Evolutionary conservation across 768 basidiomycete genomes (phyloP), one percentile per base, ranked within the genome.

Genomic region (Obba rivulosa): DNA sequence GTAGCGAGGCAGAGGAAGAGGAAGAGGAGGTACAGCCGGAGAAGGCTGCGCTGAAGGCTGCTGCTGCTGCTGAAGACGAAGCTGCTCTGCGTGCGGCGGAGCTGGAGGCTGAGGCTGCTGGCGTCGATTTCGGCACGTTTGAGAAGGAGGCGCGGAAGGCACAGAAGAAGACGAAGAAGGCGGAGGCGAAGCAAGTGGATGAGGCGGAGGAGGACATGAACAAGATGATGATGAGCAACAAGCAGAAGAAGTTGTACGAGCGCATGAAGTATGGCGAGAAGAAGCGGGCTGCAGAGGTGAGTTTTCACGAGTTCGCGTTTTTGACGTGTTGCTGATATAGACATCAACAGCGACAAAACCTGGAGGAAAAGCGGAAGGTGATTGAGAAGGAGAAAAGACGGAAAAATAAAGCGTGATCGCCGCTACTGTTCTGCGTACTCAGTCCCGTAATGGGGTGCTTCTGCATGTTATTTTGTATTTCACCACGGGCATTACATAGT

Each of bases 221-320:
- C 68, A 95, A 94, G 77, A 95, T 97, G 84, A 77, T 97, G 81
- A 85, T 96, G 84, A 95, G 90, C 72, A 92, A 91, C 67, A 92
- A 88, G 71, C 87, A 95, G 66, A 79, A 83, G 58, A 94, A 94
- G 68, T 68, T 96, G 58, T 95, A 94, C 65, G 91, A 92, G 68
- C 87, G 87, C 69, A 88, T 96, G 80, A 91, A 92, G 70, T 80
- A 88, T 63, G 83, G 84, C 55, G 79, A 94, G 63, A 76, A 78
- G 64, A 88, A 85, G 69, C 83, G 83, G 51, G 74, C 75, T 13
- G 69, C 75, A 21, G 90, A 95, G 87, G 93, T 93, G 64, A 57
- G 84, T 70, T 21, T 49, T 5, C 18, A 22, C 24, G 34, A 35
- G 17, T 39, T 35, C 23, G 38, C 28, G 18, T 17, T 31, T 35